phyloP scores from a whole-genome alignment of 257 asterid genomes.

The Salvia miltiorrhiza region DNA sequence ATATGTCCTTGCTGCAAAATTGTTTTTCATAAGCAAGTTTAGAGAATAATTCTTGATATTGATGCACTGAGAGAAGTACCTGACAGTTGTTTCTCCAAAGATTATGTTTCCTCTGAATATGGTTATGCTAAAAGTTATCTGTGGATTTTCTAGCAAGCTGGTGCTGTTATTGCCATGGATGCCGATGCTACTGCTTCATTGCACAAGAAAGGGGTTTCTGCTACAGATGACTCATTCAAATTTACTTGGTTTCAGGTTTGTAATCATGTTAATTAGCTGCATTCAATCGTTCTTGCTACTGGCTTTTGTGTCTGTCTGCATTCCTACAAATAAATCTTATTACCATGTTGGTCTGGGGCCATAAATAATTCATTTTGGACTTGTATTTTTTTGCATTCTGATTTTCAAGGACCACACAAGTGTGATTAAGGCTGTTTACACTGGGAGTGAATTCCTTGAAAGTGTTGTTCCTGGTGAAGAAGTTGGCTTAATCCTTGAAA shows the following conservation, averaged over 20 bases:
- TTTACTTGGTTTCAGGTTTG: slow-evolving; percentile 88
- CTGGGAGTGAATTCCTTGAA: slow-evolving; percentile 70
- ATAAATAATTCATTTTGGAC: not conserved
- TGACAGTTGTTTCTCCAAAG: not conserved
- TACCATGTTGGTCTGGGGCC: not conserved
- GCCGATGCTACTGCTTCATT: slow-evolving; percentile 87
- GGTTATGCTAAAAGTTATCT: slow-evolving; percentile 20
- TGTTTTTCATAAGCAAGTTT: not conserved
- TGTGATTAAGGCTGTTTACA: slow-evolving; percentile 80
- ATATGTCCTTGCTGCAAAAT: not conserved
- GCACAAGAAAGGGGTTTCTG: slow-evolving; percentile 69
- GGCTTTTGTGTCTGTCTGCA: slow-evolving; percentile 5
- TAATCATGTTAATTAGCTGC: not conserved
- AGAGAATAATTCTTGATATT: not conserved
- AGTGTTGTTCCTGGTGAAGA: slow-evolving; percentile 63
- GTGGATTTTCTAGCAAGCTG: slow-evolving; percentile 53
- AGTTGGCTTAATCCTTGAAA: slow-evolving; percentile 82
- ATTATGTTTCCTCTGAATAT: not conserved
- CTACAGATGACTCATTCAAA: slow-evolving; percentile 82
- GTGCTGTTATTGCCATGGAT: slow-evolving; percentile 76
- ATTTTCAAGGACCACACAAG: slow-evolving; percentile 69
- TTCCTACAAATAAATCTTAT: not conserved
- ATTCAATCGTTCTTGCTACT: not conserved
- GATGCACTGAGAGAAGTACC: slow-evolving; percentile 15
- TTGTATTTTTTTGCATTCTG: slow-evolving; percentile 14